Base-by-base conservation (phyloP, 2,329 filamentous ascomycete species). In the Dryadomyces quercivorus region DNA sequence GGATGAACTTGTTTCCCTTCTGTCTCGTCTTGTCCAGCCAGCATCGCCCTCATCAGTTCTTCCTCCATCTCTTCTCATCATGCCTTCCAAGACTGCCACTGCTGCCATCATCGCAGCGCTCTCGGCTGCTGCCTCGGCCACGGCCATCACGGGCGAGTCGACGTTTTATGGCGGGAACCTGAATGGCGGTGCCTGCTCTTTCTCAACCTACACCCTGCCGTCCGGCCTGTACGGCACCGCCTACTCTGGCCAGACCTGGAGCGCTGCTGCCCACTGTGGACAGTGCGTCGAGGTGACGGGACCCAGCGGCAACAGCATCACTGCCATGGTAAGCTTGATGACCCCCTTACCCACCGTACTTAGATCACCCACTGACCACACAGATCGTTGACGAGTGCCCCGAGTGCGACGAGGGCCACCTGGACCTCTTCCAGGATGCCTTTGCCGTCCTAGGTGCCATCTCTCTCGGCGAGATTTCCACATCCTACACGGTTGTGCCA, bases 231-330 rank as follows among this genome's bases (percentile, higher is more conserved):
- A 40, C 12, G 36, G 36, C 12, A 40, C 36, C 10, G 36, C 36
- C 1, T 72, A 82, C 50, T 80, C 81, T 0, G 74, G 74, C 43
- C 67, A 72, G 3, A 75, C 74, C 59, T 86, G 83, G 83, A 66
- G 73, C 51, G 67, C 64, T 52, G 72, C 75, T 2, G 72, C 69
- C 46, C 70, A 78, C 59, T 87, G 84, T 61, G 83, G 84, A 59
- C 69, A 73, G 18, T 86, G 84, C 59, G 68, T 86, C 13, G 66
- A 73, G 52, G 79, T 86, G 38, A 81, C 72, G 2, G 78, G 78
- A 0, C 76, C 75, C 4, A 71, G 65, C 13, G 80, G 80, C n/a
- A 71, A 52, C 40, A n/a, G 69, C 26, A 74, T 86, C 64, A 84
- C 73, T 36, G 82, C 77, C 44, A 86, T 86, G 82, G 78, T 82